These are phyloP conservation scores for Lagerstroemia speciosa DNA, from an alignment of 345 rosid genomes.

Conservation along the genomic window DNA sequence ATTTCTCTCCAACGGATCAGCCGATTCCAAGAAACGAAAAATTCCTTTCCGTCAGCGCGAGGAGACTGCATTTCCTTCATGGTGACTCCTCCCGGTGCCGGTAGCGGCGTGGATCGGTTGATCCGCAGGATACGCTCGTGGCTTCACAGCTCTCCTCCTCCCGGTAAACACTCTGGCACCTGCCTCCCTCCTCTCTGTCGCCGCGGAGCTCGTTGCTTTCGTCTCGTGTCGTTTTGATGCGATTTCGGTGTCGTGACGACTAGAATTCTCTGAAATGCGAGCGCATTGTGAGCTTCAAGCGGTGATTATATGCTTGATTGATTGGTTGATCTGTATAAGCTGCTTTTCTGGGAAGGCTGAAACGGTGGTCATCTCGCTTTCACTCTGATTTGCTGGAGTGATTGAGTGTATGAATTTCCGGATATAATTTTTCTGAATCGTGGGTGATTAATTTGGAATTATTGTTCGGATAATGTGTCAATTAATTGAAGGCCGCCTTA, in stretches of 20 bases:
- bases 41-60: not conserved
- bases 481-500: not conserved
- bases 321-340: not conserved
- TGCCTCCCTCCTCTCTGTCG: not conserved
- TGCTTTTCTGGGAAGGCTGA: not conserved
- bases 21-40: not conserved
- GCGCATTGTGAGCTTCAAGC: not conserved
- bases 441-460: not conserved
- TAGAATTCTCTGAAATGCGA: not conserved
- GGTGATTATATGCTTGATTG: not conserved
- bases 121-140: slow-evolving; percentile 57
- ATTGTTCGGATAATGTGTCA: not conserved
- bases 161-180: slow-evolving; percentile 26
- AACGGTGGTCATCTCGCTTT: not conserved
- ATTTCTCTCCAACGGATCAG: not conserved
- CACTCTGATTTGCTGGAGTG: not conserved
- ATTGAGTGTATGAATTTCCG: not conserved
- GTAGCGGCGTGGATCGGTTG: slow-evolving; percentile 32
- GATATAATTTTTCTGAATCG: not conserved
- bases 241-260: not conserved
- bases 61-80: not conserved
- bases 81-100: not conserved
- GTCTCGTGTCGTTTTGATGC: not conserved
- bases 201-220: not conserved
- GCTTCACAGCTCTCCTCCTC: slow-evolving; percentile 72